A percentile compares a stretch with the other conserved stretches of the same genome.
These are phyloP conservation scores for Monilinia vaccinii-corymbosi DNA, from an alignment of 2,329 filamentous ascomycete genomes.

Conservation along the genomic window DNA sequence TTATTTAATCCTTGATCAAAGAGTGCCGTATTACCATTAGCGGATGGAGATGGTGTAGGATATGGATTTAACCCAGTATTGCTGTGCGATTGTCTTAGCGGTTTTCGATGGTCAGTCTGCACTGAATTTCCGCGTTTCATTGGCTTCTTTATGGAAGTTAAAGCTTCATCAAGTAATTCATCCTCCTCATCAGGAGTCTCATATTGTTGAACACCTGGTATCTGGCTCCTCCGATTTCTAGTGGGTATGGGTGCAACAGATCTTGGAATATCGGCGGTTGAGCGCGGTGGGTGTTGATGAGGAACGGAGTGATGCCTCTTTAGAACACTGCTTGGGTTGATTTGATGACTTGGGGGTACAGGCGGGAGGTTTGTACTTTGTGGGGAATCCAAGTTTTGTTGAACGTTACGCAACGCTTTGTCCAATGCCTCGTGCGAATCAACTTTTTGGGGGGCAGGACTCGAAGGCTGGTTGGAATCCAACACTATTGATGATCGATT, in stretches of 20 bases:
- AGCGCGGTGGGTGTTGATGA: conserved; percentile 44
- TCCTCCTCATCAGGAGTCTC: conserved; percentile 96
- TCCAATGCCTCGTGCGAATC: conserved; percentile 53
- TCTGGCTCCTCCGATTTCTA: conserved; percentile 70
- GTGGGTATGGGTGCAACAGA: conserved; percentile 58
- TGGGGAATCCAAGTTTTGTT: conserved; percentile 40
- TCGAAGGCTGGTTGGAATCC: conserved; percentile 42
- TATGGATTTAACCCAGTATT: conserved; percentile 57
- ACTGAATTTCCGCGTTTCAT: conserved; percentile 46
- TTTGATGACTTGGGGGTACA: conserved; percentile 45
- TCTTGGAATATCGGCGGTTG: conserved; percentile 51
- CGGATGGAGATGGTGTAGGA: conserved; percentile 64
- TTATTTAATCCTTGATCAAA: conserved; percentile 52
- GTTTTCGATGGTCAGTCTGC: conserved; percentile 35
- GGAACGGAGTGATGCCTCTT: conserved; percentile 59
- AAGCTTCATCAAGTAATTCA: conserved; percentile 82
- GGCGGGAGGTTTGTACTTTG: conserved; percentile 30
- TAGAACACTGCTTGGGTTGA: conserved; percentile 42
- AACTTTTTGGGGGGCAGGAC: conserved; percentile 40
- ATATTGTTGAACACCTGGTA: conserved; percentile 69
- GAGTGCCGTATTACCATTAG: conserved; percentile 67
- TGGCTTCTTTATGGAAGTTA: conserved; percentile 67
- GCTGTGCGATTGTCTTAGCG: conserved; percentile 53
- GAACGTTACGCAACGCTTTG: conserved; percentile 46
- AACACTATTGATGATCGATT: conserved; percentile 78